These are phyloP conservation scores for Fusarium clavum DNA, from an alignment of 2,329 filamentous ascomycete genomes.

Conservation along the genomic window DNA sequence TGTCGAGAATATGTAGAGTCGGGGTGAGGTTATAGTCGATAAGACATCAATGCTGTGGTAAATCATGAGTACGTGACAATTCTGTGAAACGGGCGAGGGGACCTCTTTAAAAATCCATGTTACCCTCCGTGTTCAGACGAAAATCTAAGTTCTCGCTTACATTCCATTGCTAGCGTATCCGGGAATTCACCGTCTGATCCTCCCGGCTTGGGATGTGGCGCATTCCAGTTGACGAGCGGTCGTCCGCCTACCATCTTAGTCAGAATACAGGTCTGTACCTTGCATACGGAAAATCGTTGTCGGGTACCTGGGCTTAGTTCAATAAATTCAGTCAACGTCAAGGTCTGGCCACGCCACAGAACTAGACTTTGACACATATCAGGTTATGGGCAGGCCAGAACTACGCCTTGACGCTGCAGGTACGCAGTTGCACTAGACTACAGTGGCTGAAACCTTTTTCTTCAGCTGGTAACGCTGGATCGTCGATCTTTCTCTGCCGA, in stretches of 20 bases:
- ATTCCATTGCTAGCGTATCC: neutral
- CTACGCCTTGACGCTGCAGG: neutral
- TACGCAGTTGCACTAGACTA: neutral
- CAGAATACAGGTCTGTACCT: neutral
- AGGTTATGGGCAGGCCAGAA: neutral
- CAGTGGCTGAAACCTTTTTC: neutral
- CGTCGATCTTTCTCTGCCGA: neutral
- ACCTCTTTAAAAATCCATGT: neutral
- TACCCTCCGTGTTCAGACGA: neutral
- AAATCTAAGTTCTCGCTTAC: neutral
- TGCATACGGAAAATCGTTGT: neutral
- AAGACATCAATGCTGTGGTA: neutral
- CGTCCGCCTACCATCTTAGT: neutral
- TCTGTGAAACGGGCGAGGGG: neutral
- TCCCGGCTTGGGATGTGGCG: conserved; percentile 10
- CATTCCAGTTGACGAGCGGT: conserved; percentile 3
- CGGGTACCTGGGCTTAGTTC: neutral
- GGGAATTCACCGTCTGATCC: neutral
- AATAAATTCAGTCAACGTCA: too few species aligned
- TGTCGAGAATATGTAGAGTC: neutral
- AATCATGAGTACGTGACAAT: neutral
- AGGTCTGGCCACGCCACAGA: neutral
- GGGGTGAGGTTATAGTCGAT: neutral
- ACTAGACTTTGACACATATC: neutral
- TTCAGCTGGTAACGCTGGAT: neutral